phyloP scores from a whole-genome alignment of 371 early-diverging fungal genomes.

The Apophysomyces ossiformis region DNA sequence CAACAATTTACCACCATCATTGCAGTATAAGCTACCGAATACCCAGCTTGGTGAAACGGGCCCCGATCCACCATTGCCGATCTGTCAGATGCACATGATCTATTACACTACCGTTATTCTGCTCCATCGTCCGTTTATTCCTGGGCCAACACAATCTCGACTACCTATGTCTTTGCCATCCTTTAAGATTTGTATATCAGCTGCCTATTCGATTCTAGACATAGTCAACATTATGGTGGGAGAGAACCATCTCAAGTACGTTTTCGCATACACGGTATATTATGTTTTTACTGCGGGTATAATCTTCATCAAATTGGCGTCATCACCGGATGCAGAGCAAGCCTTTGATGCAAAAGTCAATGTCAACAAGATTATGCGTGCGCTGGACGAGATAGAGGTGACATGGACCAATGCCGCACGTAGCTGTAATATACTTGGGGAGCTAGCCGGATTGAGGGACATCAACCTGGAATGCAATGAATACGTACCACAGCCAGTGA shows the following conservation, averaged over 20 bases:
- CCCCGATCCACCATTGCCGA: constrained; percentile 20
- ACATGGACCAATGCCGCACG: constrained; percentile 46
- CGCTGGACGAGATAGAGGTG: constrained; percentile 37
- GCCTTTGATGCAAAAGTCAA: constrained; percentile 36
- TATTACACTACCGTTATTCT: constrained; percentile 48
- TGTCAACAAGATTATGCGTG: constrained; percentile 41
- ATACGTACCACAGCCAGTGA: constrained; percentile 14
- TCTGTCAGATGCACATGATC: constrained; percentile 53
- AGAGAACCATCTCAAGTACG: constrained; percentile 36
- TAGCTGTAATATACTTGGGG: constrained; percentile 46
- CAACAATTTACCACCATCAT: constrained; percentile 39
- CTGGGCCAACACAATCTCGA: constrained; percentile 27
- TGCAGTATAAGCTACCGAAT: constrained; percentile 33
- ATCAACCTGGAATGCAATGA: constrained; percentile 30
- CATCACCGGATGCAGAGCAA: constrained; percentile 27
- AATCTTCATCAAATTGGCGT: constrained; percentile 39
- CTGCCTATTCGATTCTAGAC: constrained; percentile 52
- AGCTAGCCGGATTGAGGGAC: constrained; percentile 46
- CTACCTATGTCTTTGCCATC: constrained; percentile 37
- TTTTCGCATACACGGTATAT: constrained; percentile 42
- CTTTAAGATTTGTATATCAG: constrained; percentile 48
- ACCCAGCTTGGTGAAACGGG: constrained; percentile 12
- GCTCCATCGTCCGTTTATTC: constrained; percentile 49
- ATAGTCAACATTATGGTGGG: constrained; percentile 43
- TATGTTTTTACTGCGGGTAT: constrained; percentile 48